Conservation (phyloP, 176 grass and related monocot genomes). For the Alopecurus myosuroides region DNA sequence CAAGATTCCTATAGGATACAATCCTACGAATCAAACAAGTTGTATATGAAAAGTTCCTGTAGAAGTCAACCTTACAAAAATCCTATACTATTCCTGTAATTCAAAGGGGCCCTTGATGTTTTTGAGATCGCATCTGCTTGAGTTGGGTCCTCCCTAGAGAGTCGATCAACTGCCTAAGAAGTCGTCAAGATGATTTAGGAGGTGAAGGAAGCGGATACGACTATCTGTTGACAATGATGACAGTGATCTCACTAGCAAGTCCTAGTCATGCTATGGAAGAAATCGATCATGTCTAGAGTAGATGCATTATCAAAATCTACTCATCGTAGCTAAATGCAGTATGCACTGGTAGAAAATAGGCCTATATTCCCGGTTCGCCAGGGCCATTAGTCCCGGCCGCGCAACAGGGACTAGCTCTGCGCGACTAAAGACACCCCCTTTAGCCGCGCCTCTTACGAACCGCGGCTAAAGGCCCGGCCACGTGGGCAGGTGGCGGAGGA, state of each 20-base stretch:
- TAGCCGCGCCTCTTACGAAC: no score
- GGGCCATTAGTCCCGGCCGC: no score
- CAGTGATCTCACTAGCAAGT: slow-evolving; percentile 56
- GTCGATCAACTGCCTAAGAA: slow-evolving; percentile 73
- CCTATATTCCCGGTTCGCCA: no score
- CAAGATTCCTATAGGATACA: no score
- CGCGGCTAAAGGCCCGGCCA: no score
- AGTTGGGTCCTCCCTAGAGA: slow-evolving; percentile 50
- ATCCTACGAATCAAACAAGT: no score
- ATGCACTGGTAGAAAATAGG: background rate
- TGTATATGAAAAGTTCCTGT: no score
- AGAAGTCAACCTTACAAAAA: no score
- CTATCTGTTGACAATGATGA: slow-evolving; percentile 70
- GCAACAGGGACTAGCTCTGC: no score
- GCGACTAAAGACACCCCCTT: no score
- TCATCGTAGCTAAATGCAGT: background rate
- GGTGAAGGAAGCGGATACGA: slow-evolving; percentile 71
- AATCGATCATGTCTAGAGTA: background rate
- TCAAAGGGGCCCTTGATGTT: slow-evolving; percentile 68
- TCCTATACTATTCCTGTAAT: no score
- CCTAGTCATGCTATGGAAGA: slow-evolving; percentile 29
- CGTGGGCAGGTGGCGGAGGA: no score
- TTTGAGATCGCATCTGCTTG: slow-evolving; percentile 64
- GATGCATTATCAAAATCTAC: background rate
- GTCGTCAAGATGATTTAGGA: slow-evolving; percentile 98